Base-by-base conservation (phyloP, 352 stramenopile species). In the Pythium utonaiense region DNA sequence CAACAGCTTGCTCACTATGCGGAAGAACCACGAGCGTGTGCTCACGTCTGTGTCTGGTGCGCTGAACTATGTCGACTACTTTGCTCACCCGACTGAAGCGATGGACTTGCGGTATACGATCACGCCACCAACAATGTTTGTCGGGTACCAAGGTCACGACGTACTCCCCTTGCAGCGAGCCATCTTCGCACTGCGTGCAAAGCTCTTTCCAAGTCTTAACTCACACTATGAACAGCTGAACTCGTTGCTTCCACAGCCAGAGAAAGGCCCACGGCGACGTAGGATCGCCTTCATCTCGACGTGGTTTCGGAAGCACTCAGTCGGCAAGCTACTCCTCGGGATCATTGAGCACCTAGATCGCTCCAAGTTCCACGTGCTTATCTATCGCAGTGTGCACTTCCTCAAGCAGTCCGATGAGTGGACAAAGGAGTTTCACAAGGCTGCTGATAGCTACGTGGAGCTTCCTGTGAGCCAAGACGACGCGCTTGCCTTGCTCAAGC, bases 231-330 rank as follows among this genome's bases (percentile, higher is more conserved):
- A 49, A 21, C 53, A 16, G 69, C 70, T 30, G 38, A 61, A 40
- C 68, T 64, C 40, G 28, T 48, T 53, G 24, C 13, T 28, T 34
- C 50, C 36, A 22, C 36, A 54, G 7, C 60, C 25, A 7, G 30
- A 22, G 14, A 3, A 78, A 64, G 22, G 57, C 50, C 27, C 70
- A 57, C 3, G 31, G 10, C 34, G 48, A 4, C 59, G 59, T 6
- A 50, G 59, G 3, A 60, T 90, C 47, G 80, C 63, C 0, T 90
- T 90, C 53, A 73, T 88, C 41, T 90, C 80, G 12, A 70, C 66
- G 6, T 90, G 77, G 77, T 90, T 90, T 60, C 77, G 78, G 7
- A 53, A 63, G 16, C 80, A 90, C 63, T 88, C 78, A 1, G 78
- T 90, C 3, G 80, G 80, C 1, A 90, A 90, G 50, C 42, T 90